Percentiles rank a stretch among this genome's conserved stretches.
Conservation (phyloP, 2,329 filamentous ascomycete genomes). For the Xylaria sp. region DNA sequence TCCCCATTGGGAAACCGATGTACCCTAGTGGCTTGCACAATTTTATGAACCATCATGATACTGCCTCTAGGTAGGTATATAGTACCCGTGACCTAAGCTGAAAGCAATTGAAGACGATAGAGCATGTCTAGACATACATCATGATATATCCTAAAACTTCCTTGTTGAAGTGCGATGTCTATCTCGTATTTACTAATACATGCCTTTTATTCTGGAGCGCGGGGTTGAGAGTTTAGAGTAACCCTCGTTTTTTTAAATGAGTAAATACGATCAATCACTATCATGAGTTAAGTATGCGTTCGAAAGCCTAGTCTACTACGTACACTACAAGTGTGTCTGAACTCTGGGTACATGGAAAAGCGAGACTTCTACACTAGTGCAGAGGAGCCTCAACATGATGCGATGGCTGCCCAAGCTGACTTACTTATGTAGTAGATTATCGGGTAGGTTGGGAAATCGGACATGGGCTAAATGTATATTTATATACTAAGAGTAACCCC, state of each 20-base stretch:
- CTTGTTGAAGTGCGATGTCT: too few species aligned
- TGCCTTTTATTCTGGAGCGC: not conserved
- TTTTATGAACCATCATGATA: conserved; percentile 2
- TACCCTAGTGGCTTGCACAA: conserved; percentile 9
- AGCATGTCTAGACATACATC: not conserved
- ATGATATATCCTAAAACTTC: not conserved
- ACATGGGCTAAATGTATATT: conserved; percentile 7
- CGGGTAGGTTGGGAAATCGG: not conserved
- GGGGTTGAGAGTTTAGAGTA: too few species aligned
- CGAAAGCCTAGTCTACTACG: too few species aligned
- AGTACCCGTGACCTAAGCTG: too few species aligned
- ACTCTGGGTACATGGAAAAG: not conserved
- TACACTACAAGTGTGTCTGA: too few species aligned
- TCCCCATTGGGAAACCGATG: conserved; percentile 27
- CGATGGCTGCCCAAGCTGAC: conserved; percentile 2
- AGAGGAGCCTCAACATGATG: conserved; percentile 18
- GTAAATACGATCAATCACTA: not conserved
- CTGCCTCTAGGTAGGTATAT: too few species aligned
- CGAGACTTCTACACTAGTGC: not conserved
- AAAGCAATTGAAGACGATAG: too few species aligned
- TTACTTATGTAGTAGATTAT: too few species aligned
- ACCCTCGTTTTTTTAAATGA: not conserved
- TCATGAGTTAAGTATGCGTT: too few species aligned
- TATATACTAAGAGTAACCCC: conserved; percentile 6
- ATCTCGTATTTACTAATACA: not conserved